Percentiles rank a stretch among this genome's conserved stretches.
Evolutionary conservation across 2,329 filamentous ascomycete genomes (phyloP).

Genomic region (Fusarium sp.): DNA sequence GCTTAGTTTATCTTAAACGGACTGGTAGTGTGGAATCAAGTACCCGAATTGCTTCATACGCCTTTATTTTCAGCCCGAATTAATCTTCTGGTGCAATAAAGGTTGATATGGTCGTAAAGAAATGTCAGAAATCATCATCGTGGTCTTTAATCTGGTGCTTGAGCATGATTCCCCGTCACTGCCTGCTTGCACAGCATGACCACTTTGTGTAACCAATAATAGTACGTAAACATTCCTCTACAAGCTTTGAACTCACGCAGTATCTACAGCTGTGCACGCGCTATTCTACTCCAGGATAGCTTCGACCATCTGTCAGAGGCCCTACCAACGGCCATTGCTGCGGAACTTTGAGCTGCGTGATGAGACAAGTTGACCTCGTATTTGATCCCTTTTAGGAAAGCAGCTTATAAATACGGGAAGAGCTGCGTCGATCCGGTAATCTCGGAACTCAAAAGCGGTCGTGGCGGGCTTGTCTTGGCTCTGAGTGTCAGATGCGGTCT

Average conservation of each 20-base stretch:
- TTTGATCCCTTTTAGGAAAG: background rate
- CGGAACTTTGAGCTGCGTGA: background rate
- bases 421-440: slow-evolving; percentile 1
- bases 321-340: background rate
- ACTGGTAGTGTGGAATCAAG: background rate
- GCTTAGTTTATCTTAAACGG: background rate
- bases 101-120: background rate
- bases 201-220: background rate
- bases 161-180: background rate
- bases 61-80: too few relatives aligned
- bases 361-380: background rate
- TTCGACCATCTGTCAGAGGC: background rate
- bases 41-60: background rate
- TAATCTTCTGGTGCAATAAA: background rate
- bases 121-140: background rate
- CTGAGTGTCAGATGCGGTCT: background rate
- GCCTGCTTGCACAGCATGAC: background rate
- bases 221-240: background rate
- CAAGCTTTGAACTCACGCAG: background rate
- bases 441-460: background rate
- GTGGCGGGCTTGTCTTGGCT: background rate
- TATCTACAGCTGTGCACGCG: background rate
- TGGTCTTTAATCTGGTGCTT: background rate
- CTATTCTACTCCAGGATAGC: background rate
- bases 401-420: background rate